Conservation (phyloP, 2,329 filamentous ascomycete species). For the Myriosclerotinia duriaeana region DNA sequence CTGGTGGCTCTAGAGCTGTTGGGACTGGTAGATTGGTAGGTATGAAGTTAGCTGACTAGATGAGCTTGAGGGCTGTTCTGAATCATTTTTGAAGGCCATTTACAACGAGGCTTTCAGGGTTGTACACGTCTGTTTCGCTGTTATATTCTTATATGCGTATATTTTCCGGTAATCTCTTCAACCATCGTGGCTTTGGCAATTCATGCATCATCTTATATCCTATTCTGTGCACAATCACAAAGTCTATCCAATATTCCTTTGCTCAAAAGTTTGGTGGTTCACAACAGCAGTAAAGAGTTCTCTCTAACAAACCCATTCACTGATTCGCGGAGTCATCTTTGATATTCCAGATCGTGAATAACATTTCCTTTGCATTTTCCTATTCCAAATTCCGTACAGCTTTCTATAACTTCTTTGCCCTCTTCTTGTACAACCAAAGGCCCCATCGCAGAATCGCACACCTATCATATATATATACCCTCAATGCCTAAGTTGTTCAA, state of each 20-base stretch:
- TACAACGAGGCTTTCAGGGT: too few relatives aligned
- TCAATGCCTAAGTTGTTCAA: background rate
- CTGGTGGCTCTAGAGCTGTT: too few relatives aligned
- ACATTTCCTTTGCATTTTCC: background rate
- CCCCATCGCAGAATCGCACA: too few relatives aligned
- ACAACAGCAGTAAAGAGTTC: background rate
- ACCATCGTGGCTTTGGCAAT: too few relatives aligned
- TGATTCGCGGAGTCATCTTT: background rate
- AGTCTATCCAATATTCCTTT: background rate
- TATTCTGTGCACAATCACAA: background rate
- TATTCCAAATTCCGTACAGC: background rate
- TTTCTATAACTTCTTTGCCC: background rate
- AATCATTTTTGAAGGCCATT: too few relatives aligned
- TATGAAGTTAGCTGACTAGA: too few relatives aligned
- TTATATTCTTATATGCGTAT: too few relatives aligned
- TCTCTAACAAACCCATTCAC: background rate
- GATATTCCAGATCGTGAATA: background rate
- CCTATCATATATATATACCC: background rate
- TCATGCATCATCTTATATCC: too few relatives aligned
- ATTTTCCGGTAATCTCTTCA: too few relatives aligned
- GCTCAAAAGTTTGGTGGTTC: background rate
- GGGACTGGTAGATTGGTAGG: too few relatives aligned
- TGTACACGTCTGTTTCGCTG: too few relatives aligned
- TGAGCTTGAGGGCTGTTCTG: too few relatives aligned
- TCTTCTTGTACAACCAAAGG: background rate